Evolutionary conservation across 371 early-diverging fungal genomes (phyloP).

Genomic region (Apophysomyces variabilis): DNA sequence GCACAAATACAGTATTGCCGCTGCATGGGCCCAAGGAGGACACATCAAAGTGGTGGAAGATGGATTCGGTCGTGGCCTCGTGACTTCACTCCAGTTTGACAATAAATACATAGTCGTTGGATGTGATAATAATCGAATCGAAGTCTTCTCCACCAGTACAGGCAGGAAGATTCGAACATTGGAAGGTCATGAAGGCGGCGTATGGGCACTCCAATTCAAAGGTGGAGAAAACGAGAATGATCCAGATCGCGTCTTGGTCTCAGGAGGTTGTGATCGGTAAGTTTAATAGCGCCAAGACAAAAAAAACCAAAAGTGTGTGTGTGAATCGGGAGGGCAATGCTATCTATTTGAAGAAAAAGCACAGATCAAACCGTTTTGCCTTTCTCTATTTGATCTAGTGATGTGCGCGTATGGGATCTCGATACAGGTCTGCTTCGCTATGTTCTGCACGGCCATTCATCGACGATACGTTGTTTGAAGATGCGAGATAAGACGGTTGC

Average conservation of each 20-base stretch:
- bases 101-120: conserved; percentile 85
- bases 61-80: conserved; percentile 79
- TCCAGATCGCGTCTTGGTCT: conserved; percentile 74
- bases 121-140: conserved; percentile 83
- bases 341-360: too few relatives aligned
- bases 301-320: too few relatives aligned
- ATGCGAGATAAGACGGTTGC: conserved; percentile 69
- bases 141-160: conserved; percentile 79
- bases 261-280: conserved; percentile 83
- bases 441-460: conserved; percentile 87
- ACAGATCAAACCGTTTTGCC: too few relatives aligned
- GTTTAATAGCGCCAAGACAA: background rate
- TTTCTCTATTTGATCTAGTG: conserved; percentile 31
- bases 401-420: conserved; percentile 91
- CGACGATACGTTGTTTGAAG: conserved; percentile 91
- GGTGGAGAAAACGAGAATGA: conserved; percentile 54
- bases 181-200: conserved; percentile 92
- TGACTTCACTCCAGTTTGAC: conserved; percentile 88
- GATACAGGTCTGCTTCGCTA: conserved; percentile 75
- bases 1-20: conserved; percentile 71
- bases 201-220: conserved; percentile 91
- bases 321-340: background rate
- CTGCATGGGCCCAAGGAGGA: conserved; percentile 79
- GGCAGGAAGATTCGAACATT: conserved; percentile 72
- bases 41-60: conserved; percentile 74